Conservation (phyloP, 148 eudicot species). For the Rhododendron ovatum region DNA sequence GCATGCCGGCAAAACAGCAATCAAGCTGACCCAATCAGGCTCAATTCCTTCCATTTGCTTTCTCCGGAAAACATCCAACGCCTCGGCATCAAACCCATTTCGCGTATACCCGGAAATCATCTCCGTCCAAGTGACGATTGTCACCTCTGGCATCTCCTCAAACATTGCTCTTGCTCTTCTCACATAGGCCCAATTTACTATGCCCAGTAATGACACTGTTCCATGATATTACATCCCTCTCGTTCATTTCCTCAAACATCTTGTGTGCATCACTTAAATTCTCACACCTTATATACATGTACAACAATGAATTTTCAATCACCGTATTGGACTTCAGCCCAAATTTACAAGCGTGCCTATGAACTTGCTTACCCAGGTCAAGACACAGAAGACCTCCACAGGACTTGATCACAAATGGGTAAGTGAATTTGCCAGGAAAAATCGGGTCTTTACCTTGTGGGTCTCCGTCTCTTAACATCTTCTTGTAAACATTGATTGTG, state of each 20-base stretch:
- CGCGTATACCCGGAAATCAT: slow-evolving; percentile 29
- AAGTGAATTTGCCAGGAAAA: slow-evolving; percentile 23
- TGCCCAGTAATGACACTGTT: slow-evolving; percentile 27
- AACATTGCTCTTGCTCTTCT: slow-evolving; percentile 27
- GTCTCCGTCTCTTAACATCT: slow-evolving; percentile 13
- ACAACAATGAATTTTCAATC: slow-evolving; percentile 15
- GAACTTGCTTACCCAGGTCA: slow-evolving; percentile 23
- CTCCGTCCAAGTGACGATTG: slow-evolving; percentile 30
- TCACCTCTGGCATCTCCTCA: slow-evolving; percentile 27
- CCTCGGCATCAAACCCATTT: slow-evolving; percentile 18
- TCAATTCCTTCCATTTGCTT: slow-evolving; percentile 26
- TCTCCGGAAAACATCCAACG: slow-evolving; percentile 25
- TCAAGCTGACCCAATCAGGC: slow-evolving; percentile 27
- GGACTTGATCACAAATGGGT: slow-evolving; percentile 25
- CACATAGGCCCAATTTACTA: slow-evolving; percentile 20
- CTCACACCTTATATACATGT: slow-evolving; percentile 18
- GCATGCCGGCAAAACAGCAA: slow-evolving; percentile 29
- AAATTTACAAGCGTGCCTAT: slow-evolving; percentile 20
- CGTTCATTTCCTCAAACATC: slow-evolving; percentile 26
- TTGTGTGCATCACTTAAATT: slow-evolving; percentile 18
- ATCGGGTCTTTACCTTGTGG: slow-evolving; percentile 5
- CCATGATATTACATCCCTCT: slow-evolving; percentile 22
- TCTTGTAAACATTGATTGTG: slow-evolving; percentile 15
- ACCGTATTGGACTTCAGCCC: slow-evolving; percentile 11
- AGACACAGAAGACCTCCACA: slow-evolving; percentile 21